Evolutionary conservation across 2,329 filamentous ascomycete genomes (phyloP), one percentile per base, ranked within the genome.

Genomic region (Diaporthe citri): DNA sequence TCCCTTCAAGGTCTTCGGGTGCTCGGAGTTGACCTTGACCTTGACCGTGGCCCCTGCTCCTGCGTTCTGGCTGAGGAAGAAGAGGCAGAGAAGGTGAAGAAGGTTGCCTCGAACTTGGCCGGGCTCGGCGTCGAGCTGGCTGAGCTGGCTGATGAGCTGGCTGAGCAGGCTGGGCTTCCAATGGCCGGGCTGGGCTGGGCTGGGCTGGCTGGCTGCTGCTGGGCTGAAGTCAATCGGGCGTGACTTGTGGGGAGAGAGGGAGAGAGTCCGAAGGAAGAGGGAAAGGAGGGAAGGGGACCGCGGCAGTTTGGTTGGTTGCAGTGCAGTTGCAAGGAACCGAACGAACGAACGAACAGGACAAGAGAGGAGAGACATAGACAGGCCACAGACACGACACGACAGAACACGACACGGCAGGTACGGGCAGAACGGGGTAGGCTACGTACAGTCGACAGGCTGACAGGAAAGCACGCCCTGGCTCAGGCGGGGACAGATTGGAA

Each of bases 151-250:
- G 62, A 52, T 67, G 64, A 39, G 64, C 46, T 39, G 64, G 64
- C 46, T 67, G 64, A 28, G 64, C 59, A 43, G 64, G 64, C 64
- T 67, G 31, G 46, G 31, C 62, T 39, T 52, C 62, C 62, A 67
- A 67, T 67, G 70, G 70, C 70, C 62, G 70, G 43, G 70, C 31
- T 60, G 67, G 64, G 67, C 52, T 71, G 39, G 57, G 57, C n/a
- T n/a, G 34, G 48, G 51, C 8, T 39, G 56, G 48, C 51, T 57
- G 55, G 59, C 57, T 62, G 59, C 59, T 52, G 70, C 70, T 59
- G 57, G 36, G 70, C 56, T 62, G 57, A 59, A 72, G 70, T 72
- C 70, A 62, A 72, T 72, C 70, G 56, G 41, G 51, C n/a, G 20
- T 12, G 64, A 52, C 46, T 36, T 36, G 70, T 60, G 55, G 43